Conservation (phyloP, 306 rosid species). For the Acmispon strigosus region DNA sequence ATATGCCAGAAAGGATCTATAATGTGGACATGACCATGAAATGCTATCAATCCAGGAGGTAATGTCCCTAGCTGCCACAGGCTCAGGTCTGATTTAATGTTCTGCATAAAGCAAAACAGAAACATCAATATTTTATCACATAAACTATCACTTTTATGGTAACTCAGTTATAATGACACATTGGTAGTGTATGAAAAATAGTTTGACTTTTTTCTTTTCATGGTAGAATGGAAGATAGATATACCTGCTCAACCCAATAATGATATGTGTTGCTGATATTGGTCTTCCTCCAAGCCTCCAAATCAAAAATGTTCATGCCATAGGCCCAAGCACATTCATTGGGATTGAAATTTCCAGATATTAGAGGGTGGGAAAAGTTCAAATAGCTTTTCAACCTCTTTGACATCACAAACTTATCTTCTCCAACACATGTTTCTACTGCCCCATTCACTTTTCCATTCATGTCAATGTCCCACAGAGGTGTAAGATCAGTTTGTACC, state of each 20-base stretch:
- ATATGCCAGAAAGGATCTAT: slow-evolving; percentile 98
- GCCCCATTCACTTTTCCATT: slow-evolving; percentile 97
- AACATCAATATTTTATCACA: neutral
- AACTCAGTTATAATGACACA: neutral
- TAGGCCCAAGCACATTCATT: slow-evolving; percentile 97
- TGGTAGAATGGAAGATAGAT: neutral
- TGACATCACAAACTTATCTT: slow-evolving; percentile 95
- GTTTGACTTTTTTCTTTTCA: neutral
- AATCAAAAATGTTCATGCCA: slow-evolving; percentile 97
- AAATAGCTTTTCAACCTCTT: slow-evolving; percentile 82
- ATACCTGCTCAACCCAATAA: slow-evolving; percentile 84
- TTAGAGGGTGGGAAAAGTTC: slow-evolving; percentile 95
- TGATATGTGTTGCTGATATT: slow-evolving; percentile 85
- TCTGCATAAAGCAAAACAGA: slow-evolving; percentile 42
- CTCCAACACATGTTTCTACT: slow-evolving; percentile 88
- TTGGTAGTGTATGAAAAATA: neutral
- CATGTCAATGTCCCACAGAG: slow-evolving; percentile 95
- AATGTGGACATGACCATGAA: slow-evolving; percentile 77
- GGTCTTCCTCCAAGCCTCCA: slow-evolving; percentile 95
- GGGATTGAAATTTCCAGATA: slow-evolving; percentile 56
- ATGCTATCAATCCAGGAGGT: slow-evolving; percentile 98
- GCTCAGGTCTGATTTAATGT: slow-evolving; percentile 92
- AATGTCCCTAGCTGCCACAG: slow-evolving; percentile 98
- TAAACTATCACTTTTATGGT: slow-evolving; percentile 2
- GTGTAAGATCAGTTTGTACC: slow-evolving; percentile 94